phyloP scores from a whole-genome alignment of 2,329 filamentous ascomycete species.

The Pseudogymnoascus sp. region DNA sequence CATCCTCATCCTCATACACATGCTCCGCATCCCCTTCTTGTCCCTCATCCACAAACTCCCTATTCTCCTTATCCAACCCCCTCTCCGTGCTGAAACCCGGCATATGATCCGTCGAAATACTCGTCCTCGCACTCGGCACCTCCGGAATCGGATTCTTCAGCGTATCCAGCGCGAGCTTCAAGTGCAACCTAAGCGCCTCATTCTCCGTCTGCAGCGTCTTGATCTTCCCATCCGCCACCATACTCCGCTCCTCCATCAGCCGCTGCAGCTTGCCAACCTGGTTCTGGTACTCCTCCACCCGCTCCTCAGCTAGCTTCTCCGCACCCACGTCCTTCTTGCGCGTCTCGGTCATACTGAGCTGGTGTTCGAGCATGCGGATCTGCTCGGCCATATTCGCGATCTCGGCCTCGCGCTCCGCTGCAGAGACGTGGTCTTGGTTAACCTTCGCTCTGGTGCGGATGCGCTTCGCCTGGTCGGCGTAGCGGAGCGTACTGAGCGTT shows the following conservation, averaged over 20 bases:
- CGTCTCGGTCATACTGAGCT: constrained; percentile 62
- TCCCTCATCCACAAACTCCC: constrained; percentile 16
- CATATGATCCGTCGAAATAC: constrained; percentile 22
- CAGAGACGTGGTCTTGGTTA: constrained; percentile 90
- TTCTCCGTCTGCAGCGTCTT: constrained; percentile 82
- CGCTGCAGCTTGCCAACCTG: constrained; percentile 85
- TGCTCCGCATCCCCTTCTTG: constrained; percentile 32
- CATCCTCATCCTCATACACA: constrained; percentile 48
- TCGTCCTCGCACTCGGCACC: constrained; percentile 33
- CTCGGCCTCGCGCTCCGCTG: constrained; percentile 88
- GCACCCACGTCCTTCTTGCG: constrained; percentile 66
- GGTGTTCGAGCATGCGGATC: constrained; percentile 61
- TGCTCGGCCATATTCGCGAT: constrained; percentile 93
- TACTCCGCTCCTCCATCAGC: constrained; percentile 87
- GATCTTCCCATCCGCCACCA: constrained; percentile 91
- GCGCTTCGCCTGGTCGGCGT: constrained; percentile 94
- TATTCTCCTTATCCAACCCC: constrained; percentile 25
- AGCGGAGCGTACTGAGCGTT: constrained; percentile 88
- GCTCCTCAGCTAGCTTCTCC: constrained; percentile 59
- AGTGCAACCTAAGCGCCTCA: constrained; percentile 76
- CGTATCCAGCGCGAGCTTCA: constrained; percentile 77
- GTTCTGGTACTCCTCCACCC: constrained; percentile 87
- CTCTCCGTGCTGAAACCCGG: constrained; percentile 17
- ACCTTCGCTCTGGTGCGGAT: constrained; percentile 91
- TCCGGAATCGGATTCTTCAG: constrained; percentile 83